Evolutionary conservation across 352 stramenopile species (phyloP), one percentile per base, ranked within the genome.

Genomic region (Elongisporangium anandrum): DNA sequence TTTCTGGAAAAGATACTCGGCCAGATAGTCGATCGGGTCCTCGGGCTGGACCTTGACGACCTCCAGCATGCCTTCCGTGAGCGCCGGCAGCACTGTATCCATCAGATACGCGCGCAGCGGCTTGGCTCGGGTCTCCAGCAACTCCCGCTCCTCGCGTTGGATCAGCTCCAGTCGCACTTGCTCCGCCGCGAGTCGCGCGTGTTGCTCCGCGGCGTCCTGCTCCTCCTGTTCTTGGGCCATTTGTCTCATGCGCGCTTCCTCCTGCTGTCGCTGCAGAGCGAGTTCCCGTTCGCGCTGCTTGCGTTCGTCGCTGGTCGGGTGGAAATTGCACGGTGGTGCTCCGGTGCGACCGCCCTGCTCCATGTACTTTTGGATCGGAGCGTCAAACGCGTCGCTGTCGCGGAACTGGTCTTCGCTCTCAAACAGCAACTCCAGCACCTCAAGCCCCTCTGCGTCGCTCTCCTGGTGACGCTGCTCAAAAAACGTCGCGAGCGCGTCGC

Each of bases 11-110:
- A 96, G 76, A 54, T 90, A 95, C 59, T 95, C 84, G 20, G 88
- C 87, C 22, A 96, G 70, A 54, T 91, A 95, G 68, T 95, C 87
- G 57, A 96, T 90, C 39, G 88, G 87, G 57, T 97, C 85, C 19
- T 86, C 74, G 0, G 87, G 85, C 68, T 94, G 81, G 41, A 92
- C 81, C 26, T 92, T 90, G 60, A 91, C 83, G n/a, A 94, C 77
- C 66, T 97, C 84, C 19, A 95, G 73, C 77, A 96, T 92, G 9
- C 82, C 84, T 69, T 93, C 77, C 0, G 87, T 94, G 20, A 96
- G 73, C 12, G 82, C 81, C 22, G 88, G 86, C 21, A 96, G 73
- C 41, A 95, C 85, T 0, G 81, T 90, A 63, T 94, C 76, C 79
- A 94, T 91, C 16, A 96, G 69, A 64, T 92, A 96, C 21, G 78